A percentile compares a stretch with the other conserved stretches of the same genome.
These are phyloP conservation scores for Ophiostoma perfectum DNA, from an alignment of 2,329 filamentous ascomycete genomes.

Conservation along the genomic window DNA sequence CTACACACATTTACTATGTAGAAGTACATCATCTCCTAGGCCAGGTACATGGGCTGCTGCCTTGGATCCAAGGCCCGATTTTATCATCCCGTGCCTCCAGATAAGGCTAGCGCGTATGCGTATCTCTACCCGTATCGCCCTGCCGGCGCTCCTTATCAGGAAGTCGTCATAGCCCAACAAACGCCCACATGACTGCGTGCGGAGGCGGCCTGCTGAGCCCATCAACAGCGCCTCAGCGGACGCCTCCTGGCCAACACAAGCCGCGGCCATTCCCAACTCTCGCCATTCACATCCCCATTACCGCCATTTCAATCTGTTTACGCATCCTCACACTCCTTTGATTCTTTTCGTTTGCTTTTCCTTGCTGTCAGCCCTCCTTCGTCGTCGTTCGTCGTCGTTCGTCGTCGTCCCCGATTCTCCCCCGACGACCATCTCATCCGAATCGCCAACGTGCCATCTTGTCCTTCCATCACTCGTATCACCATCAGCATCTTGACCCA, in stretches of 20 bases:
- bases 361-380: not conserved
- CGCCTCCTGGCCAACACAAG: conserved; percentile 1
- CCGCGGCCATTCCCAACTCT: not conserved
- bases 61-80: not conserved
- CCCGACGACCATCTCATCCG: not conserved
- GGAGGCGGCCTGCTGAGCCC: conserved; percentile 8
- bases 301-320: not conserved
- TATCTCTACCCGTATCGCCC: not conserved
- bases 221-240: conserved; percentile 4
- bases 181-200: conserved; percentile 20
- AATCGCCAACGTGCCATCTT: not conserved
- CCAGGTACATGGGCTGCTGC: not conserved
- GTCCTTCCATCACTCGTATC: not conserved
- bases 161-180: conserved; percentile 23
- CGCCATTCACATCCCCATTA: conserved; percentile 1
- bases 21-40: not conserved
- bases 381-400: not conserved
- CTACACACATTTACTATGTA: not conserved
- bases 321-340: not conserved
- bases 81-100: not conserved
- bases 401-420: not conserved
- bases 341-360: not conserved
- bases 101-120: conserved; percentile 12
- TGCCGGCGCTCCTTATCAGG: conserved; percentile 15
- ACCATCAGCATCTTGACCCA: not conserved